Base-by-base conservation (phyloP, 2,329 filamentous ascomycete genomes). In the Davidsoniella neocaledoniae region DNA sequence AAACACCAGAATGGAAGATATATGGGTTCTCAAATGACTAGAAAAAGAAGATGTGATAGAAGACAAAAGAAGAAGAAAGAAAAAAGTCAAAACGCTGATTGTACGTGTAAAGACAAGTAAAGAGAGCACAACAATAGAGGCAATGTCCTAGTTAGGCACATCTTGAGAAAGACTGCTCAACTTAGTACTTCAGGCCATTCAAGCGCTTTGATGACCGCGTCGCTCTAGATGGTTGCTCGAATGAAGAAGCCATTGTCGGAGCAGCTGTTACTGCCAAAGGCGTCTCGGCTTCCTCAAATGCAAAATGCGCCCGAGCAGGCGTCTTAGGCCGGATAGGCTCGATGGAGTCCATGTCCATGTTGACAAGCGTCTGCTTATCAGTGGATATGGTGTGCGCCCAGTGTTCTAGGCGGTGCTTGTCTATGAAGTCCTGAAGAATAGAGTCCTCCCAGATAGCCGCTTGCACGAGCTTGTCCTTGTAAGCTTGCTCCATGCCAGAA, bases 401-500 rank as follows among this genome's bases (percentile, higher is more conserved):
- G 50, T 81, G 72, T 5, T 78, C 76, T 9, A 94, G 71, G 37
- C 79, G 72, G 52, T 77, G 72, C 61, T 79, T 79, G 50, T 82
- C 74, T 17, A 91, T 69, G 59, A 77, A 77, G 46, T 72, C 70
- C 47, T 70, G 66, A 38, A 95, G 68, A 9, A 74, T 60, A 53
- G 73, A 71, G 59, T 90, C 83, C 64, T 94, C 87, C 51, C 72
- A 71, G 51, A 75, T 69, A 66, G 91, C 82, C 52, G 86, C 84
- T 23, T 79, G 74, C 25, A 81, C 66, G 52, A 94, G 73, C 51
- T 78, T 79, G 51, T 77, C 70, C 52, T 78, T 73, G 57, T 83
- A 73, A 41, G 76, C 73, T 40, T 79, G 73, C 52, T 81, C 75
- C 58, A 79, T 71, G 41, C 68, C 63, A 59, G 67, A 64, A 65